Conservation (phyloP, 1,139 yeast species). For the Yamadazyma siamensis region DNA sequence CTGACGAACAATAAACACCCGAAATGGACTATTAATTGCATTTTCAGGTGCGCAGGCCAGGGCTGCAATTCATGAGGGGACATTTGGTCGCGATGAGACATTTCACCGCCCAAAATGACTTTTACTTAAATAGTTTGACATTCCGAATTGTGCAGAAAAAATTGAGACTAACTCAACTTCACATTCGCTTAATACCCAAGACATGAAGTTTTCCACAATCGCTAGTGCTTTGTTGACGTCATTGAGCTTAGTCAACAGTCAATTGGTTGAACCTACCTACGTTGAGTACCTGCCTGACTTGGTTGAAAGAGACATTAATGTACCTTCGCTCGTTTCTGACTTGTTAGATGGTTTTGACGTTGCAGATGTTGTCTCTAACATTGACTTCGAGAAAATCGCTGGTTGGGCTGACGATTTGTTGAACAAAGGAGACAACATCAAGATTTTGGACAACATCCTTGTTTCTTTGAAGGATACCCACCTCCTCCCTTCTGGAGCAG, state of each 20-base stretch:
- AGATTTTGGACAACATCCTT: conserved; percentile 25
- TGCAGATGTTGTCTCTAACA: conserved; percentile 17
- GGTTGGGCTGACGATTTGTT: conserved; percentile 29
- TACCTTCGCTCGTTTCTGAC: conserved; percentile 14
- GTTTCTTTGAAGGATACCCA: conserved; percentile 22
- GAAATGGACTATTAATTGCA: conserved; percentile 6
- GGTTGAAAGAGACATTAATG: conserved; percentile 20
- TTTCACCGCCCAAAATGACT: too few relatives aligned
- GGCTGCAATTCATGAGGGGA: too few relatives aligned
- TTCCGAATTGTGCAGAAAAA: too few relatives aligned
- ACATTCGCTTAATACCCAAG: too few relatives aligned
- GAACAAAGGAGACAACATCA: conserved; percentile 19
- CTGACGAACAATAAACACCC: too few relatives aligned
- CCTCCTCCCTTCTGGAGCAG: conserved; percentile 24
- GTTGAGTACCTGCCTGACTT: conserved; percentile 12
- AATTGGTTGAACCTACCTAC: conserved; percentile 11
- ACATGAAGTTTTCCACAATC: conserved; percentile 19
- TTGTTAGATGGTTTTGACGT: conserved; percentile 18
- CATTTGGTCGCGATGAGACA: too few relatives aligned
- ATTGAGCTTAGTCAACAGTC: conserved; percentile 12
- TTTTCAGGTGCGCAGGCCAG: conserved; percentile 3
- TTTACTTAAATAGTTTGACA: too few relatives aligned
- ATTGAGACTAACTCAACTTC: too few relatives aligned
- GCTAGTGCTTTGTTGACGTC: conserved; percentile 17
- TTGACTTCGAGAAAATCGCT: conserved; percentile 29